These are phyloP conservation scores for Fusarium papillatum DNA, from an alignment of 2,329 filamentous ascomycete species.

Conservation along the genomic window DNA sequence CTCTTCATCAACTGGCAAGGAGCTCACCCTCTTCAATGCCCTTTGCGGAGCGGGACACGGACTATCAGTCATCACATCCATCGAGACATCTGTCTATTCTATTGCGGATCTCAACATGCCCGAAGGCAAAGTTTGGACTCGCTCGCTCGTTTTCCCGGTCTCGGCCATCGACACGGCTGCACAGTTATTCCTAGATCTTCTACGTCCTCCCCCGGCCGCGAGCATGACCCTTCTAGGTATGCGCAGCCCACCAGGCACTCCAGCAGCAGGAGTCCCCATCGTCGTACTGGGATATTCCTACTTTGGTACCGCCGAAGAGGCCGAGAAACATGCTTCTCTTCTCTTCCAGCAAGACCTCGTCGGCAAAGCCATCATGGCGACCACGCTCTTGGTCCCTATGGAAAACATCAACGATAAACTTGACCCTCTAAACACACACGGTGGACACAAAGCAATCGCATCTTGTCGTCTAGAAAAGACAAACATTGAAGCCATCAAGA, in stretches of 20 bases:
- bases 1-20: conserved; percentile 26
- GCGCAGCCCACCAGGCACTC: conserved; percentile 47
- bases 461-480: conserved; percentile 38
- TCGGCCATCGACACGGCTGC: conserved; percentile 37
- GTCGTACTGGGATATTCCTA: conserved; percentile 40
- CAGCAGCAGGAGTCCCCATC: conserved; percentile 45
- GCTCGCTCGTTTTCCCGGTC: conserved; percentile 46
- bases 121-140: conserved; percentile 48
- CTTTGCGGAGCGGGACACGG: conserved; percentile 52
- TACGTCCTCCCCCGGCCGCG: conserved; percentile 22
- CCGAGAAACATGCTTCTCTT: conserved; percentile 33
- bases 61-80: conserved; percentile 47
- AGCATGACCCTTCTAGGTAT: conserved; percentile 41
- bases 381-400: conserved; percentile 39
- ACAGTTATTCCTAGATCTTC: conserved; percentile 38
- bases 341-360: conserved; percentile 35
- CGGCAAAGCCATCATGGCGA: conserved; percentile 36
- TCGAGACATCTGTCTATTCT: conserved; percentile 42
- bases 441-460: conserved; percentile 47
- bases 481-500: conserved; percentile 26
- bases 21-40: conserved; percentile 46
- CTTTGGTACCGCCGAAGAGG: conserved; percentile 42
- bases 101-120: conserved; percentile 44
- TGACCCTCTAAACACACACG: conserved; percentile 42
- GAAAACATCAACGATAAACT: conserved; percentile 38